These are phyloP conservation scores for Nemophila menziesii DNA, from an alignment of 257 asterid species.

Conservation along the genomic window DNA sequence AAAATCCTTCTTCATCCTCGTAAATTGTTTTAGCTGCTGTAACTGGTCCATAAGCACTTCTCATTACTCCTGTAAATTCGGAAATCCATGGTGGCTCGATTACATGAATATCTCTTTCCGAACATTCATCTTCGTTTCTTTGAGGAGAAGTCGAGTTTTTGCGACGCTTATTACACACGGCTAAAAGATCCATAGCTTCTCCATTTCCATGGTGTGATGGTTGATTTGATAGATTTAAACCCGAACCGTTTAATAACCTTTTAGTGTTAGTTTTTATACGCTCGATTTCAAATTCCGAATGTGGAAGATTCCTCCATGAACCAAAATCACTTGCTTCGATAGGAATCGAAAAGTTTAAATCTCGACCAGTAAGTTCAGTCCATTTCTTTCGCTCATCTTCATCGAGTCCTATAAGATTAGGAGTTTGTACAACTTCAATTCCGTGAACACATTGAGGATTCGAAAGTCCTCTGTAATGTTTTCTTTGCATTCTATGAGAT, in stretches of 20 bases:
- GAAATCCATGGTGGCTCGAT: conserved; percentile 30
- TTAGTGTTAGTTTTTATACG: conserved; percentile 20
- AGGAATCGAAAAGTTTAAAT: conserved; percentile 30
- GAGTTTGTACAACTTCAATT: conserved; percentile 34
- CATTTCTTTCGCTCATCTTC: conserved; percentile 40
- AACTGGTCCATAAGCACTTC: conserved; percentile 30
- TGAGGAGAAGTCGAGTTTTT: conserved; percentile 15
- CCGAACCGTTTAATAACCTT: conserved; percentile 23
- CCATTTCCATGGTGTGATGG: conserved; percentile 19
- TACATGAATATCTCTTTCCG: conserved; percentile 22
- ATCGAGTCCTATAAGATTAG: conserved; percentile 26
- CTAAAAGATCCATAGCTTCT: conserved; percentile 24
- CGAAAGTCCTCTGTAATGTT: conserved; percentile 36
- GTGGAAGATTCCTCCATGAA: conserved; percentile 31
- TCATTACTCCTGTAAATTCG: conserved; percentile 30
- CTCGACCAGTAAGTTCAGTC: conserved; percentile 40
- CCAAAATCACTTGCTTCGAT: conserved; percentile 38
- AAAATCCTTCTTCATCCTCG: conserved; percentile 30
- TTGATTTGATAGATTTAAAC: conserved; percentile 28
- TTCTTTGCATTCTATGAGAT: conserved; percentile 40
- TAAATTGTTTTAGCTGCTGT: conserved; percentile 39
- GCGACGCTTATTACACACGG: conserved; percentile 30
- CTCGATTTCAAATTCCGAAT: conserved; percentile 32
- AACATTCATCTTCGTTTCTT: conserved; percentile 24
- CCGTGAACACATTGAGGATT: conserved; percentile 45